Base-by-base conservation (phyloP, 1,284 basidiomycete species). In the Puccinia novopanici region DNA sequence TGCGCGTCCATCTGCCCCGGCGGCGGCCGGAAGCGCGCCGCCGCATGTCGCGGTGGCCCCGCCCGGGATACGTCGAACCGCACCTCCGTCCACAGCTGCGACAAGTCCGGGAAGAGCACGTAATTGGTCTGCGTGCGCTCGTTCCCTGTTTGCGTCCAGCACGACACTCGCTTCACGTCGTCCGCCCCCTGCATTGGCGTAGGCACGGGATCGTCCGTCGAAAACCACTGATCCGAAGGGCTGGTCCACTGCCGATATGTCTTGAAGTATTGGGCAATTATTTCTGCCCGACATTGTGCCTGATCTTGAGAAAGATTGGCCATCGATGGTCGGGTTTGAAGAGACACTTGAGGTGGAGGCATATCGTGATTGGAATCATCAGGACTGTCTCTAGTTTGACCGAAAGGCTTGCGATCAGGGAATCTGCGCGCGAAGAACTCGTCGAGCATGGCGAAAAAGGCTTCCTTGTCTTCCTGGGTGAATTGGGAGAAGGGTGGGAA, bases 71-170 rank as follows among this genome's bases (percentile, higher is more conserved):
- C 50, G 50, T 72, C 40, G 82, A 86, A 89, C 45, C 85, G 81
- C 72, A 89, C 87, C 48, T 84, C 85, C 82, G 86, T 88, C 88
- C 88, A 89, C 84, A 87, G 88, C 40, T 88, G 84, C 83, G 88
- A 88, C 72, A 89, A 86, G 81, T 89, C 89, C 5, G 87, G 84
- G 85, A 89, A 89, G 54, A 89, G 82, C 6, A 87, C 84, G 24
- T 87, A 87, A 68, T 86, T 84, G 55, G 83, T 83, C 45, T 87
- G 76, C 0, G 86, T 87, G 77, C 87, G 87, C 42, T 82, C 84
- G 13, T 83, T 82, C 2, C 87, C 87, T 5, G 68, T 80, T 37
- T 80, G 77, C 19, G 34, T 27, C 77, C 77, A 80, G 19, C 34
- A 48, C 12, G 68, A 71, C n/a, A 73, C 59, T 5, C 77, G 77